Evolutionary conservation across 2,329 filamentous ascomycete species (phyloP).

Genomic region (Fusarium nelsonii): DNA sequence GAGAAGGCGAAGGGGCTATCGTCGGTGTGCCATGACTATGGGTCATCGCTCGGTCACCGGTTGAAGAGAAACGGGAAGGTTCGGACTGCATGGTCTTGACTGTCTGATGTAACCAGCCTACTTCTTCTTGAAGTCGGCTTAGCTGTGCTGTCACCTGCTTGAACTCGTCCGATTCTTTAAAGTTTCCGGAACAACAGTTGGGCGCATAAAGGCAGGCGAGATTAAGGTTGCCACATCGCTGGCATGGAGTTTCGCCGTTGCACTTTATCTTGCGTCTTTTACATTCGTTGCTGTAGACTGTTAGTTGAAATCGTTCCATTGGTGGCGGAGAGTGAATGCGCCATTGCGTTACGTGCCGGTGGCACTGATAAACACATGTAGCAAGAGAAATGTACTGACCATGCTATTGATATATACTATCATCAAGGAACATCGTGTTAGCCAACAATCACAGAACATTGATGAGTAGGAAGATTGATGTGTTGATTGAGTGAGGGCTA

Average conservation of each 20-base stretch:
- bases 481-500: background rate
- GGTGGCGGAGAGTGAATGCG: background rate
- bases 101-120: constrained; percentile 79
- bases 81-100: constrained; percentile 75
- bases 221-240: constrained; percentile 76
- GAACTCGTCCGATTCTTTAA: constrained; percentile 95
- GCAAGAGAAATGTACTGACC: constrained; percentile 58
- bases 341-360: background rate
- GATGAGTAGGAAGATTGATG: background rate
- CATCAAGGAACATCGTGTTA: constrained; percentile 30
- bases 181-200: constrained; percentile 78
- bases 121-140: constrained; percentile 82
- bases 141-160: constrained; percentile 83
- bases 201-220: constrained; percentile 74
- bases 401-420: constrained; percentile 72
- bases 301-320: constrained; percentile 1
- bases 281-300: constrained; percentile 71
- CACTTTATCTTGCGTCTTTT: constrained; percentile 82
- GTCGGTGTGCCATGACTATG: constrained; percentile 48
- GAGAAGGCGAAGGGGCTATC: constrained; percentile 59
- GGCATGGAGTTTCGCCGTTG: constrained; percentile 76
- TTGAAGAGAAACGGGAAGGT: constrained; percentile 58
- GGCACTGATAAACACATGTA: background rate
- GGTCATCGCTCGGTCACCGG: constrained; percentile 59
- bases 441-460: constrained; percentile 12